Base-by-base conservation (phyloP, 441 rosid species). In the Pelargonium myrrhifolium region DNA sequence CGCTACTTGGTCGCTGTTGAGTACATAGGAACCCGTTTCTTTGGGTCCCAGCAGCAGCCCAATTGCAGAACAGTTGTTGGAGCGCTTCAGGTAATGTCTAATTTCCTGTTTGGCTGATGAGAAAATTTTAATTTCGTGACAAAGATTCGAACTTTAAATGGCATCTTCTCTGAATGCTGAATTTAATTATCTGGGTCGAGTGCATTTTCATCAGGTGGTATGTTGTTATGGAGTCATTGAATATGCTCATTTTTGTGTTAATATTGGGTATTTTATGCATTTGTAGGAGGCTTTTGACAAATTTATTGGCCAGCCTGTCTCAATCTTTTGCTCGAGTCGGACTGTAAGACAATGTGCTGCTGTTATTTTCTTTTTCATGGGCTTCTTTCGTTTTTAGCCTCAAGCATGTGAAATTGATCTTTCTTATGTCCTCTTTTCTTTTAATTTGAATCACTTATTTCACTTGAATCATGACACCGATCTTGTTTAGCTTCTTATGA, bases 291-390 rank as follows among this genome's bases (percentile, higher is more conserved):
- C 95, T 64, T 93, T 91, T 78, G 80, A 55, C 66, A 88, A 88
- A 68, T 94, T 94, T 79, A 80, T 87, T 62, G 99, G 97, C 28
- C 96, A 88, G 78, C 96, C 96, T 12, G 97, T 91, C 66, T 79
- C 86, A 40, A 70, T 94, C 72, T 68, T 83, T 39, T 81, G 89
- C 79, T 92, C 95, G 12, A 94, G 99, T 73, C 81, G 97, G 70
- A 94, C 97, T 62, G 99, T 94, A 77, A 86, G 86, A 79, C 59
- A 15, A 21, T 59, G 66, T 43, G 51, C 58, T 67, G 71, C 61
- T 68, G 26, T 66, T 68, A 10, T 1, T 5, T 6, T 10, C 12
- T 58, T 58, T 55, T 55, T 20, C 5, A 6, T 6, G 0, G 15
- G n/a, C 56, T 49, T 49, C 20, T 15, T 17, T 9, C 40, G 3